Evolutionary conservation across 106 monocot species (phyloP), one percentile per base, ranked within the genome.

Genomic region (Agapanthus africanus): DNA sequence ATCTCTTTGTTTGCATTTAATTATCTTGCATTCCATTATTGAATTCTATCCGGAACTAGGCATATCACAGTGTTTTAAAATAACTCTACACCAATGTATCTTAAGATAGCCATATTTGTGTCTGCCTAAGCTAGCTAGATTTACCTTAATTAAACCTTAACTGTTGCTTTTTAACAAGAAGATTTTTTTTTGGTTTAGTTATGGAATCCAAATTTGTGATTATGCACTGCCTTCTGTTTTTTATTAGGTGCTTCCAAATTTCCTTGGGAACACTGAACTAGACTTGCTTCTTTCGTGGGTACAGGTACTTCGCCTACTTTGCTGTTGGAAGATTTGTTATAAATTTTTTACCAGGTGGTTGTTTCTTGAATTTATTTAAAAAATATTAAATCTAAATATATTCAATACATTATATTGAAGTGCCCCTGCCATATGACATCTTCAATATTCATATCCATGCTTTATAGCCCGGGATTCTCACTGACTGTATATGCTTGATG

Each of bases 281-380:
- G 27, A 39, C 23, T 59, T 83, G 56, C 82, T 87, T 68, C 74
- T 79, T 50, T 47, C 67, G 23, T 87, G 79, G 82, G 63, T 83
- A 32, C 73, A 83, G 86, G 86, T 87, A 75, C 1, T 68, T 15
- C 22, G 59, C 11, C 2, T 67, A 11, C 19, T 56, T 32, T 14
- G 25, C 22, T 56, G n/a, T 56, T n/a, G n/a, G n/a, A n/a, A n/a
- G n/a, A n/a, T n/a, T n/a, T n/a, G n/a, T n/a, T n/a, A n/a, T n/a
- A n/a, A n/a, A n/a, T n/a, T n/a, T n/a, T n/a, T n/a, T n/a, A n/a
- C n/a, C n/a, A n/a, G n/a, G n/a, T n/a, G n/a, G n/a, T n/a, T n/a
- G n/a, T n/a, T n/a, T n/a, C n/a, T n/a, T n/a, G n/a, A n/a, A n/a
- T n/a, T n/a, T n/a, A n/a, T n/a, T n/a, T n/a, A n/a, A n/a, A n/a